Conservation (phyloP, 495 filamentous ascomycete genomes). For the Venustampulla echinocandica region DNA sequence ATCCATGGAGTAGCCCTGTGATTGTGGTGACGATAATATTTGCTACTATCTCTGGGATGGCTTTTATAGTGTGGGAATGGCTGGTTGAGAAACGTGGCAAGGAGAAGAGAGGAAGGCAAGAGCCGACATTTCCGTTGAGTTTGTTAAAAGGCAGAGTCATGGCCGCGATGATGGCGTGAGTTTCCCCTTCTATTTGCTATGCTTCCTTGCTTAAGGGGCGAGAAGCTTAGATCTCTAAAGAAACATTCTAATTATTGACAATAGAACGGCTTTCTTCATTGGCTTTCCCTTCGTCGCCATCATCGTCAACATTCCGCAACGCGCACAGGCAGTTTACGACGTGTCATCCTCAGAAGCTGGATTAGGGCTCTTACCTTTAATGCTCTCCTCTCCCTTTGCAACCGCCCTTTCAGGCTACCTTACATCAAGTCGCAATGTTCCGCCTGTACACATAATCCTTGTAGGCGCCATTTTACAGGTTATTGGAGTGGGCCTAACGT, state of each 20-base stretch:
- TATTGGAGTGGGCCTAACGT: conserved; percentile 42
- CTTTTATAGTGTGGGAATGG: conserved; percentile 39
- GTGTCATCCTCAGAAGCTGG: conserved; percentile 41
- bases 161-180: conserved; percentile 25
- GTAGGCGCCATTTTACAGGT: conserved; percentile 41
- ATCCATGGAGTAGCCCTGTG: conserved; percentile 35
- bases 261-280: conserved; percentile 40
- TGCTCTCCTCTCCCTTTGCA: conserved; percentile 40
- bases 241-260: background rate
- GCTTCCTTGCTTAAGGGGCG: too few relatives aligned
- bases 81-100: conserved; percentile 32
- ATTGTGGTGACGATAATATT: conserved; percentile 34
- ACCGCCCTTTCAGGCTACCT: conserved; percentile 40
- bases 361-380: conserved; percentile 48
- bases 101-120: conserved; percentile 32
- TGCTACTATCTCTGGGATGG: conserved; percentile 36
- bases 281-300: conserved; percentile 48
- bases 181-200: conserved; percentile 31
- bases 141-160: conserved; percentile 30
- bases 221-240: conserved; percentile 19
- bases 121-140: conserved; percentile 31
- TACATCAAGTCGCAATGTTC: conserved; percentile 37
- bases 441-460: conserved; percentile 38
- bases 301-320: conserved; percentile 51
- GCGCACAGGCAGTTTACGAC: conserved; percentile 47